Evolutionary conservation across 331 rosid species (phyloP).

Genomic region (Pyrus hybrid): DNA sequence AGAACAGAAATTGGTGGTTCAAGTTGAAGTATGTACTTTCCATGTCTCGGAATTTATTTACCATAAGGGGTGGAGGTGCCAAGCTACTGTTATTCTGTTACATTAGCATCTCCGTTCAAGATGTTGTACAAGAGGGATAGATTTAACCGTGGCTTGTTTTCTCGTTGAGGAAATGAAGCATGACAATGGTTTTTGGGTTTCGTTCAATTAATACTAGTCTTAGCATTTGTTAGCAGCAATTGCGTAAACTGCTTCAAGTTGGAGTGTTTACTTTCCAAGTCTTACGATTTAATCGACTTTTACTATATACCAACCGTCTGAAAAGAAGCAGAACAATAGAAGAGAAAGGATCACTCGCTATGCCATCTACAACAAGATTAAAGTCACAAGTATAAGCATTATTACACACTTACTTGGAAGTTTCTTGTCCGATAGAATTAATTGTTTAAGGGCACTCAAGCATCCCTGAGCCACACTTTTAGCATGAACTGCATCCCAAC

Average conservation of each 20-base stretch:
- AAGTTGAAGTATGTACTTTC: too few species aligned
- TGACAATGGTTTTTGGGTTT: neutral
- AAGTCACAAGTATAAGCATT: neutral
- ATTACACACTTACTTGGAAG: slow-evolving; percentile 57
- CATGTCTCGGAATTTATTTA: too few species aligned
- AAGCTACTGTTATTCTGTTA: too few species aligned
- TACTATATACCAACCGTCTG: too few species aligned
- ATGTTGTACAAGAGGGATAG: too few species aligned
- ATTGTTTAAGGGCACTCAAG: slow-evolving; percentile 81
- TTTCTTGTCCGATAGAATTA: slow-evolving; percentile 67
- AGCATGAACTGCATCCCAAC: slow-evolving; percentile 72
- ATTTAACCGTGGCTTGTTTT: too few species aligned
- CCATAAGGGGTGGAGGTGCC: too few species aligned
- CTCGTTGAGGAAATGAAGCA: too few species aligned
- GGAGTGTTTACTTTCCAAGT: neutral
- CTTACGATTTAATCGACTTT: too few species aligned
- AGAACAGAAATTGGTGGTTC: too few species aligned
- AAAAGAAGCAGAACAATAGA: too few species aligned
- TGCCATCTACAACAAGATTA: neutral
- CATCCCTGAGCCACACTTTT: slow-evolving; percentile 75
- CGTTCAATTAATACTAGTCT: neutral
- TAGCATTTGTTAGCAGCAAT: neutral
- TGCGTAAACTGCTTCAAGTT: neutral
- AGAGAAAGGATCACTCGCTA: neutral
- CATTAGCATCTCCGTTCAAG: too few species aligned